Percentiles rank a stretch among this genome's conserved stretches.
Conservation (phyloP, 257 asterid genomes). For the Solanum peruvianum region DNA sequence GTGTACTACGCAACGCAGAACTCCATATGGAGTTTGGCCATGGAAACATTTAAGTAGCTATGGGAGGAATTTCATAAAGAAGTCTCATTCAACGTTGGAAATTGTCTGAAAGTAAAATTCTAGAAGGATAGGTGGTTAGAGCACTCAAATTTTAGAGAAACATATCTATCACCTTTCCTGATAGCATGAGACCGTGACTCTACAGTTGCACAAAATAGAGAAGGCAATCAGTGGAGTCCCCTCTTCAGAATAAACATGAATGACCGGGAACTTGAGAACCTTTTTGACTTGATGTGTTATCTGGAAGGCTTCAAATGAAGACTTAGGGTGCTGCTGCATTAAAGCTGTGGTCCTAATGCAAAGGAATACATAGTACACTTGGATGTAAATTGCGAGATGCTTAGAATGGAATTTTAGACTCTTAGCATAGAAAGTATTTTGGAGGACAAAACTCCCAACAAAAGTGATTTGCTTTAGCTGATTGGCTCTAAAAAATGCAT, state of each 20-base stretch:
- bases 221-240: not conserved
- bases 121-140: not conserved
- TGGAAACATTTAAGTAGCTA: not conserved
- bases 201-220: not conserved
- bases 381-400: not conserved
- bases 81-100: not conserved
- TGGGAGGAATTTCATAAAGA: not conserved
- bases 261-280: not conserved
- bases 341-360: not conserved
- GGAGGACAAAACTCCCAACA: not conserved
- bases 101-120: not conserved
- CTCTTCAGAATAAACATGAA: not conserved
- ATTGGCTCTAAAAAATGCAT: not conserved
- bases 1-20: not conserved
- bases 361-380: not conserved
- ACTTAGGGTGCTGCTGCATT: not conserved
- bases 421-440: not conserved
- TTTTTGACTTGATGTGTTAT: not conserved
- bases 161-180: not conserved
- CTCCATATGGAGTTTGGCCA: not conserved
- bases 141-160: not conserved
- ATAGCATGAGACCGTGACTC: not conserved
- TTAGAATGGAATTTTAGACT: not conserved
- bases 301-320: not conserved
- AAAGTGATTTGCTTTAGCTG: not conserved